Evolutionary conservation across 441 rosid genomes (phyloP), one percentile per base, ranked within the genome.

Genomic region (Rhodomyrtus psidioides): DNA sequence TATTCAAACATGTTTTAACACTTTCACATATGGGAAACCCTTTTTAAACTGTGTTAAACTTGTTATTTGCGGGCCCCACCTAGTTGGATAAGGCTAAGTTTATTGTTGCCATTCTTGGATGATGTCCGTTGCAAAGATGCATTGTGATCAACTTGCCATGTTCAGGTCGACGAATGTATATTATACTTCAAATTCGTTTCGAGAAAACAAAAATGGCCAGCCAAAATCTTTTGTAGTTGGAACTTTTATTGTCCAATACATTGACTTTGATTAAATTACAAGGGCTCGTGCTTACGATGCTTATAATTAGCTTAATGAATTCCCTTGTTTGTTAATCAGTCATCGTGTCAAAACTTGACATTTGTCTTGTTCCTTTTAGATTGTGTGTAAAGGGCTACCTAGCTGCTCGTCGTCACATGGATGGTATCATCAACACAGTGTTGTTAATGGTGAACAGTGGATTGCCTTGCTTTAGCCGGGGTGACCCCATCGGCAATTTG

Each of bases 381-480:
- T 92, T 94, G 91, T 96, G 98, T 59, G 96, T 96, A 26, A 97
- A 93, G 88, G 99, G 99, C 24, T 96, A 95, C 90, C 94, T 95
- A 9, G 95, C 98, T 7, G 96, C 98, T 51, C 93, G 99, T 0
- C 93, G 97, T 12, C 88, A 95, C 89, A 96, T 95, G 98, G 97
- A 95, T 23, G 98, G 34, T 34, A 97, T 97, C 88, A 94, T 96
- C 89, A 95, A 92, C 86, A 96, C 99, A 0, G 99, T 96, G 84
- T 60, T 89, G 89, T 87, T 97, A 86, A 97, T 97, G 99, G 92
- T 96, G 26, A 98, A 96, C 88, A 97, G 99, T 21, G 99, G 99
- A 65, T 90, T 96, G 62, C 99, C 99, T 9, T 97, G 99, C 93
- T 96, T 97, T 88, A 96, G 99, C 88, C 89, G 99, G 90, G 99